These are phyloP conservation scores for Xylaria sp. DNA, from an alignment of 2,329 filamentous ascomycete species.

Conservation along the genomic window DNA sequence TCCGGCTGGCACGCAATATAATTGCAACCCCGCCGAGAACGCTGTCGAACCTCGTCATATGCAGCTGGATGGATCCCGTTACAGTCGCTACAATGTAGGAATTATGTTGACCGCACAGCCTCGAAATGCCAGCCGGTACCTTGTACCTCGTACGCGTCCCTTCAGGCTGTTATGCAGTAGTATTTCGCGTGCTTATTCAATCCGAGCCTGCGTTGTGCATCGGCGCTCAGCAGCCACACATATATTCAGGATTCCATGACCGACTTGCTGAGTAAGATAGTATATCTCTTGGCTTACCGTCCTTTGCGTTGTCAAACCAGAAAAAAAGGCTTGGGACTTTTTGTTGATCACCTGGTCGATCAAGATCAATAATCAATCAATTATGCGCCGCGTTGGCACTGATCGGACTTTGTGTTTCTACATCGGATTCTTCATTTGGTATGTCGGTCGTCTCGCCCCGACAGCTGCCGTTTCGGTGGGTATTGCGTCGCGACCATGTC, in stretches of 20 bases:
- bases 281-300: conserved; percentile 21
- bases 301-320: background rate
- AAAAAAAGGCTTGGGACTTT: background rate
- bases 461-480: conserved; percentile 35
- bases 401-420: background rate
- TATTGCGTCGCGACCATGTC: conserved; percentile 5
- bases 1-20: background rate
- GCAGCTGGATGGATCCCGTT: conserved; percentile 4
- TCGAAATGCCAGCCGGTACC: conserved; percentile 34
- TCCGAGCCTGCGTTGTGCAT: conserved; percentile 1
- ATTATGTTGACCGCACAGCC: conserved; percentile 31
- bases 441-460: conserved; percentile 33
- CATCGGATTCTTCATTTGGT: conserved; percentile 29
- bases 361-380: background rate
- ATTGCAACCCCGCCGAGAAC: conserved; percentile 13
- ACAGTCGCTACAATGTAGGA: background rate
- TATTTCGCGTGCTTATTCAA: background rate
- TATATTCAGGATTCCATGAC: background rate
- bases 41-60: conserved; percentile 4
- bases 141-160: too few relatives aligned
- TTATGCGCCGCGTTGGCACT: background rate
- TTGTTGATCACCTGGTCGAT: background rate
- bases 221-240: conserved; percentile 1
- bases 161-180: background rate
- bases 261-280: conserved; percentile 32